Percentiles rank a stretch among this genome's conserved stretches.
These are phyloP conservation scores for Cryphonectria japonica DNA, from an alignment of 2,329 filamentous ascomycete species.

Conservation along the genomic window DNA sequence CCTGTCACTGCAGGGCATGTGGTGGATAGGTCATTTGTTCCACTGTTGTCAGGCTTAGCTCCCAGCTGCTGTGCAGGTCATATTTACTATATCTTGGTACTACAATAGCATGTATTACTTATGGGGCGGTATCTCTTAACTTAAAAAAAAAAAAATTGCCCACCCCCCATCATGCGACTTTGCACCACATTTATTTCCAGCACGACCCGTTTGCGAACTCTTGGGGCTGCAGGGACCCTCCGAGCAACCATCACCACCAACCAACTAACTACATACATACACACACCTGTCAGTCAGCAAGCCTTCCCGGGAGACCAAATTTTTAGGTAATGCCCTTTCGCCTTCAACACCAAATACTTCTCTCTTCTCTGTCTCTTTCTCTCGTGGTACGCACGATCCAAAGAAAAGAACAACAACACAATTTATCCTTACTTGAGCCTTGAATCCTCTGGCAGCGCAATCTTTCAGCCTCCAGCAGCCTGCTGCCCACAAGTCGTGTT, in stretches of 20 bases:
- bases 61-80: neutral
- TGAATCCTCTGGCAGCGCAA: constrained; percentile 19
- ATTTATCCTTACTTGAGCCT: neutral
- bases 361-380: neutral
- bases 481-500: neutral
- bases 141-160: neutral
- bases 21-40: constrained; percentile 1
- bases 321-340: constrained; percentile 20
- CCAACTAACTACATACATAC: neutral
- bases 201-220: neutral
- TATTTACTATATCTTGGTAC: neutral
- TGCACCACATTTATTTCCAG: constrained; percentile 3
- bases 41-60: neutral
- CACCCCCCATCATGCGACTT: neutral
- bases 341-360: neutral
- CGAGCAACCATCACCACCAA: neutral
- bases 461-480: neutral
- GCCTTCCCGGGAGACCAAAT: constrained; percentile 27
- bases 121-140: neutral
- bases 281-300: constrained; percentile 12
- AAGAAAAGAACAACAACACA: neutral
- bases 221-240: neutral
- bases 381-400: neutral
- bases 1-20: neutral
- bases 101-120: neutral